Evolutionary conservation across 2,329 filamentous ascomycete genomes (phyloP).

Genomic region (Mycosphaerella arachidis): DNA sequence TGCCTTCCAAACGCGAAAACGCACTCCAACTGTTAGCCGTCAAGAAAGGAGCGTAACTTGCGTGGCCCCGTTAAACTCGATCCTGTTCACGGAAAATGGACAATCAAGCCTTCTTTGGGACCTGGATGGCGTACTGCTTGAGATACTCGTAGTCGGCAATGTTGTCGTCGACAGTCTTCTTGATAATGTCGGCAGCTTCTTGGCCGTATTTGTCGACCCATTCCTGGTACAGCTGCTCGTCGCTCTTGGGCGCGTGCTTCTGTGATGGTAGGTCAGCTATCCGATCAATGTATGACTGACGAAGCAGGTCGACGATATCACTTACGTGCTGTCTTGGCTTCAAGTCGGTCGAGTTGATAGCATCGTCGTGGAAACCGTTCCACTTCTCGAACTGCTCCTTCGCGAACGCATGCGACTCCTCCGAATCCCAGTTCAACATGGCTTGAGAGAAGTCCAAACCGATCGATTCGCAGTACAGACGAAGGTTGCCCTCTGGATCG

Average conservation of each 20-base stretch:
- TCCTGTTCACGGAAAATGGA: not conserved
- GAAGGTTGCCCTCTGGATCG: constrained; percentile 69
- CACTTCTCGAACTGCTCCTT: constrained; percentile 85
- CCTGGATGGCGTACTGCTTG: constrained; percentile 67
- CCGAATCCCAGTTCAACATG: constrained; percentile 82
- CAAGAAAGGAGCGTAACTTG: not conserved
- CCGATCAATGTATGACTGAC: constrained; percentile 5
- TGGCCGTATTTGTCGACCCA: constrained; percentile 72
- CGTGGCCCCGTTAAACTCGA: not conserved
- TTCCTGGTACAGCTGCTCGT: constrained; percentile 63
- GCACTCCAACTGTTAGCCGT: not conserved
- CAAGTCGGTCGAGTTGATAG: constrained; percentile 73
- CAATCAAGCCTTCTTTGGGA: constrained; percentile 2
- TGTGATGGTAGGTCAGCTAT: constrained; percentile 22
- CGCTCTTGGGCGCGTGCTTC: constrained; percentile 59
- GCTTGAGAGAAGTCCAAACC: constrained; percentile 68
- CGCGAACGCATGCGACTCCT: constrained; percentile 65
- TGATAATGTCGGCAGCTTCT: constrained; percentile 65
- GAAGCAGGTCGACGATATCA: constrained; percentile 10
- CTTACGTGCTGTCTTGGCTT: constrained; percentile 62
- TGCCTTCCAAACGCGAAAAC: not conserved
- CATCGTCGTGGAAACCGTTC: constrained; percentile 95
- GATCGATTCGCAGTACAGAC: constrained; percentile 75
- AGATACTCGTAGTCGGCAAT: constrained; percentile 74
- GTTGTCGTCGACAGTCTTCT: constrained; percentile 66